Evolutionary conservation across 257 asterid genomes (phyloP).

Genomic region (Gentiana macrophylla): DNA sequence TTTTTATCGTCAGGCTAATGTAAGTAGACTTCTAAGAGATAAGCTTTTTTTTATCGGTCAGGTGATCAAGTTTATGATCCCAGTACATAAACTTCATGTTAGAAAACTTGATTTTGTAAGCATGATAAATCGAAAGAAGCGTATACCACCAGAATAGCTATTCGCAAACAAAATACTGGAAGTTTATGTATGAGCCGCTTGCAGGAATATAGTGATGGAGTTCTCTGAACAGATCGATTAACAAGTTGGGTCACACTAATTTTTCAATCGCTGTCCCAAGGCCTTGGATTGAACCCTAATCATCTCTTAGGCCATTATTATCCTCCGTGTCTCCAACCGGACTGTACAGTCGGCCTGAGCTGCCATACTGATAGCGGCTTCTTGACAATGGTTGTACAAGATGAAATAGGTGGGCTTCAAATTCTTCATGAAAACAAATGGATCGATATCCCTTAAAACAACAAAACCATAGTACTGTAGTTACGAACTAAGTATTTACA

Average conservation of each 20-base stretch:
- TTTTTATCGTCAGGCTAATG: no score
- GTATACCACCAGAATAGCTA: no score
- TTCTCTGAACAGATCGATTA: conserved; percentile 1
- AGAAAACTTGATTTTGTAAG: no score
- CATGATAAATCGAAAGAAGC: no score
- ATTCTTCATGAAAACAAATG: conserved; percentile 16
- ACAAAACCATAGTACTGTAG: no score
- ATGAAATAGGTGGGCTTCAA: conserved; percentile 22
- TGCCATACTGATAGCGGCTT: conserved; percentile 16
- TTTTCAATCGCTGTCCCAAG: conserved; percentile 12
- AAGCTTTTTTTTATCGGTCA: no score
- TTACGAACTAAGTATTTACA: no score
- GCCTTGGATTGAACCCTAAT: conserved; percentile 15
- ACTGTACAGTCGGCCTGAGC: conserved; percentile 16
- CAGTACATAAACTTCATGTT: no score
- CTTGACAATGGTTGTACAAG: conserved; percentile 17
- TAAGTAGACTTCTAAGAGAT: no score
- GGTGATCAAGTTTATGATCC: no score
- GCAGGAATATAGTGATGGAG: conserved; percentile 11
- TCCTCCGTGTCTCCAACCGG: conserved; percentile 19
- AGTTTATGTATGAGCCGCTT: no score
- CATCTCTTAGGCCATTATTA: conserved; percentile 21
- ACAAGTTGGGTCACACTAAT: conserved; percentile 6
- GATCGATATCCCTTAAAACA: conserved; percentile 14
- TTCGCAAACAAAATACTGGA: no score